Conservation (phyloP, 2,329 filamentous ascomycete species). For the Penicillium glabrum region DNA sequence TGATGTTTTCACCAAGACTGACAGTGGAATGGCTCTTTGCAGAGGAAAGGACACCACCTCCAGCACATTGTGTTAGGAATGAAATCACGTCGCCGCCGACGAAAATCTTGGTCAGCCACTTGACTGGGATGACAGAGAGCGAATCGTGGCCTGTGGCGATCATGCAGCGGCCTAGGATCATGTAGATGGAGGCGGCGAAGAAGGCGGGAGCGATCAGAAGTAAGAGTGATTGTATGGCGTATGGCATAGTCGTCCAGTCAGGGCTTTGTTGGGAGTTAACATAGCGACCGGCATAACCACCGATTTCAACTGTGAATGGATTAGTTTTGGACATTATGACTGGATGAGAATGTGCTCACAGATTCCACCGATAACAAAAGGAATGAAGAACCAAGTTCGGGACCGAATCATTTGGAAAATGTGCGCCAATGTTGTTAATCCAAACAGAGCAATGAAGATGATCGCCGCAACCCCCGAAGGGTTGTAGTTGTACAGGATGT, state of each 20-base stretch:
- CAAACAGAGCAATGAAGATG: slow-evolving; percentile 4
- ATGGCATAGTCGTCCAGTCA: background rate
- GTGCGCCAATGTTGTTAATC: background rate
- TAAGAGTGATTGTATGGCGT: slow-evolving; percentile 5
- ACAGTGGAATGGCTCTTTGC: background rate
- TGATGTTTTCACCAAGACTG: slow-evolving; percentile 2
- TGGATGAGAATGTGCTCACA: background rate
- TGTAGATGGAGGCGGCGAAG: slow-evolving; percentile 35
- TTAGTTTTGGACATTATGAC: too few species aligned
- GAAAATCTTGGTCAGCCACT: slow-evolving; percentile 10
- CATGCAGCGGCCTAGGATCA: slow-evolving; percentile 35
- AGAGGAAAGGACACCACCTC: background rate
- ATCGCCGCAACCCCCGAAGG: slow-evolving; percentile 1
- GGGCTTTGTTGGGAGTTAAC: background rate
- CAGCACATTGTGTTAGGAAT: slow-evolving; percentile 6
- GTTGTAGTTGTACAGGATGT: background rate
- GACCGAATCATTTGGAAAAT: slow-evolving; percentile 2
- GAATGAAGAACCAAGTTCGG: slow-evolving; percentile 8
- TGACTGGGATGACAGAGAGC: background rate
- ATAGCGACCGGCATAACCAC: background rate
- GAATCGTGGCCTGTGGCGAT: slow-evolving; percentile 2
- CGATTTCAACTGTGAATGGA: too few species aligned
- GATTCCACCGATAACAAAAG: slow-evolving; percentile 2
- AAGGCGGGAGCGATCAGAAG: slow-evolving; percentile 36
- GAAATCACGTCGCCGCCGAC: slow-evolving; percentile 8